Evolutionary conservation across 805 yeast species (phyloP).

Genomic region (Ogataea ganodermae): DNA sequence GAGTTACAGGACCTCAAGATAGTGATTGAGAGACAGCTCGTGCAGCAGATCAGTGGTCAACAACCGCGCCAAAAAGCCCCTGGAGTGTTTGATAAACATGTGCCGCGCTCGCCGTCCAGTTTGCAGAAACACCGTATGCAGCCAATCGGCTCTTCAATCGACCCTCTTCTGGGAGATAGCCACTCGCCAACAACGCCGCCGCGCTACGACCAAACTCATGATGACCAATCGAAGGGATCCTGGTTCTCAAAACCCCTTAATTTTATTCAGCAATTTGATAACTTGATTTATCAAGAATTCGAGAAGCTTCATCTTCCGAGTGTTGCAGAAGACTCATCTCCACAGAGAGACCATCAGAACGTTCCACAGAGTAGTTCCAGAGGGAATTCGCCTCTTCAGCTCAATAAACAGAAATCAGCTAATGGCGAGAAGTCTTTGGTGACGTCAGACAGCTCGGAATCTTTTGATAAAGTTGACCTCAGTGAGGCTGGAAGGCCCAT

Average conservation of each 20-base stretch:
- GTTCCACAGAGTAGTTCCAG: neutral
- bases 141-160: slow-evolving; percentile 18
- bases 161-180: slow-evolving; percentile 26
- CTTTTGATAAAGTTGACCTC: slow-evolving; percentile 17
- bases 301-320: slow-evolving; percentile 51
- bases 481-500: slow-evolving; percentile 30
- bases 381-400: slow-evolving; percentile 5
- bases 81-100: slow-evolving; percentile 15
- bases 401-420: slow-evolving; percentile 5
- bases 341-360: neutral
- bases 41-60: slow-evolving; percentile 39
- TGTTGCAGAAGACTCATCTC: slow-evolving; percentile 17
- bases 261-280: slow-evolving; percentile 68
- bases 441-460: slow-evolving; percentile 18
- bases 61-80: neutral
- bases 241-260: slow-evolving; percentile 55
- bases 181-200: slow-evolving; percentile 17
- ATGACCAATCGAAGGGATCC: slow-evolving; percentile 31
- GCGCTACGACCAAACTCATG: slow-evolving; percentile 3
- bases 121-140: slow-evolving; percentile 18
- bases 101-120: slow-evolving; percentile 25
- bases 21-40: slow-evolving; percentile 47
- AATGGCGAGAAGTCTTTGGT: slow-evolving; percentile 1
- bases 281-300: slow-evolving; percentile 62
- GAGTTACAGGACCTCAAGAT: slow-evolving; percentile 55